Base-by-base conservation (phyloP, 2,329 filamentous ascomycete genomes). In the Scortechinia acanthostroma region DNA sequence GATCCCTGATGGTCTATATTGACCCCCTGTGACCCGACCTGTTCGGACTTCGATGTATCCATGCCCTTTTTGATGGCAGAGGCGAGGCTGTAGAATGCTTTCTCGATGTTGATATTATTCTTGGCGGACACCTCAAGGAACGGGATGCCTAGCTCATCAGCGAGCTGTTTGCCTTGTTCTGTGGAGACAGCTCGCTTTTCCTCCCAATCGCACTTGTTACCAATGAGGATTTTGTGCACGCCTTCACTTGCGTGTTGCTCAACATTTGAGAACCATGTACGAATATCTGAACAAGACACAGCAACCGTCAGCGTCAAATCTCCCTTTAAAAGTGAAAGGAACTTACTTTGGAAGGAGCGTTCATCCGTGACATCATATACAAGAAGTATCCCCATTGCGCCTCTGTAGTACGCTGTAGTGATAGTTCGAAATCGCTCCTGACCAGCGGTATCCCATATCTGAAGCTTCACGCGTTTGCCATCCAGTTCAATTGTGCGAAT, bases 141-240 rank as follows among this genome's bases (percentile, higher is more conserved):
- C 17, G 93, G 91, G 53, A 98, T 95, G 59, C 91, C 90, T 49
- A 98, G 83, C 69, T 97, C 93, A 68, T 95, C 87, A 48, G 93
- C 93, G 46, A 98, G 80, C 53, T 85, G 84, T 67, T 98, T 91
- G 56, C 93, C 93, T 60, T 90, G 86, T 65, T 96, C 91, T 48
- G 87, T 95, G 43, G 88, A 90, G 35, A 98, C 87, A 46, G 88
- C 90, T 55, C 93, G 86, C 77, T 97, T 97, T 71, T 98, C 93
- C 69, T 97, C 93, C 93, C 93, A 97, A 69, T 98, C 93, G 71
- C 93, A 98, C 73, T 98, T 98, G 79, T 98, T 98, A 64, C 93
- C 93, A 55, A 98, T 96, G 53, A 98, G 80, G 62, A 98, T 97
- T 77, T 97, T 98, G 81, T 97, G 96, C 62, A 98, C 93, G 58